A percentile compares a stretch with the other conserved stretches of the same genome.
Conservation (phyloP, 106 monocot genomes). For the Vanilla planifolia region DNA sequence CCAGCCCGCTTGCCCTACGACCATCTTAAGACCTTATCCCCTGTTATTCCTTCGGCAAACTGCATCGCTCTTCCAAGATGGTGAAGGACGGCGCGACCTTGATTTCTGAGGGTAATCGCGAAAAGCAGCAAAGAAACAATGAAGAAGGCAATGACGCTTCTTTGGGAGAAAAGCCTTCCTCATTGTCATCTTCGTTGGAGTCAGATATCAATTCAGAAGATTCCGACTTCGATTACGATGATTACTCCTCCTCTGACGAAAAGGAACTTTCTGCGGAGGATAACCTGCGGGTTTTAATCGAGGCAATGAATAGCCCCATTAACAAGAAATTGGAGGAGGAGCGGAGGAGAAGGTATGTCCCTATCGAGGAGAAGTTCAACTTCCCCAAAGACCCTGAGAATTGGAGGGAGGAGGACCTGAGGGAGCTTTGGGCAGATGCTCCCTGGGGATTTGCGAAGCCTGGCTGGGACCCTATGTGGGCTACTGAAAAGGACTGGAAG, state of each 20-base stretch:
- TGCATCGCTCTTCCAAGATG: not conserved
- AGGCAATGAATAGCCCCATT: conserved; percentile 35
- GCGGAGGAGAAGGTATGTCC: conserved; percentile 25
- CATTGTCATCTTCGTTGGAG: conserved; percentile 1
- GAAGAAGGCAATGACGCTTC: conserved; percentile 2
- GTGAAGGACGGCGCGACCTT: not conserved
- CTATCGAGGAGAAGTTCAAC: conserved; percentile 64
- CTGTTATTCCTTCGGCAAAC: not conserved
- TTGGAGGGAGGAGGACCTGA: conserved; percentile 74
- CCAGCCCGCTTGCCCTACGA: too few species aligned
- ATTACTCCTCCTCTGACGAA: conserved; percentile 4
- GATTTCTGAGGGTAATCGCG: not conserved
- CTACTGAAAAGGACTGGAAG: conserved; percentile 69
- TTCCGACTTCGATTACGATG: conserved; percentile 15
- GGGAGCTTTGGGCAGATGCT: conserved; percentile 76
- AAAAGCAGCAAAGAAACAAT: not conserved
- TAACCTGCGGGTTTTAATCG: conserved; percentile 35
- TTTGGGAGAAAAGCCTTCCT: not conserved
- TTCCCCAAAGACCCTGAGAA: conserved; percentile 73
- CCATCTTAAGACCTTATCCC: not conserved
- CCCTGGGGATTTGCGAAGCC: conserved; percentile 33
- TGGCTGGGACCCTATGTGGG: conserved; percentile 77
- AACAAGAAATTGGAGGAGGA: conserved; percentile 22
- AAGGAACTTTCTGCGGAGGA: conserved; percentile 49
- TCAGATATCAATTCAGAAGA: conserved; percentile 21